These are phyloP conservation scores for Didymella sp. DNA, from an alignment of 2,329 filamentous ascomycete genomes.

Conservation along the genomic window DNA sequence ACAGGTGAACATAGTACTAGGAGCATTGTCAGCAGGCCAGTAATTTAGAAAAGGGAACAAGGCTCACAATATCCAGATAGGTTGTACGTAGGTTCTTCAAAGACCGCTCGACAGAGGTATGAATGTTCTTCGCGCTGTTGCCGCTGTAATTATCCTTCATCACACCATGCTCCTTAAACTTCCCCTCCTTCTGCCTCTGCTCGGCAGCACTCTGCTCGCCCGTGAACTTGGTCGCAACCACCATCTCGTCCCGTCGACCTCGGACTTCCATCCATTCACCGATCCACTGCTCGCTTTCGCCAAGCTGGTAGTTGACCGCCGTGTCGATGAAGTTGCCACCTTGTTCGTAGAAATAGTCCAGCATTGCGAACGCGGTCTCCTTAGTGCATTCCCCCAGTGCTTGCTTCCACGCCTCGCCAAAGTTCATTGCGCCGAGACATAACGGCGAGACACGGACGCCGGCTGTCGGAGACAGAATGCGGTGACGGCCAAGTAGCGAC, in stretches of 20 bases:
- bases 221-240: conserved; percentile 52
- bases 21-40: conserved; percentile 34
- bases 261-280: conserved; percentile 53
- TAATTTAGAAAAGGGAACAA: conserved; percentile 39
- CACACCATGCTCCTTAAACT: conserved; percentile 15
- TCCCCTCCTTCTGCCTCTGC: conserved; percentile 12
- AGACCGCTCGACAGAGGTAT: conserved; percentile 28
- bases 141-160: conserved; percentile 35
- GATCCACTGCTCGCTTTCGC: conserved; percentile 53
- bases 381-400: conserved; percentile 62
- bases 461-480: conserved; percentile 57
- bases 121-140: conserved; percentile 36
- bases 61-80: conserved; percentile 65
- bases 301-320: conserved; percentile 50
- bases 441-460: conserved; percentile 59
- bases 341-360: conserved; percentile 70
- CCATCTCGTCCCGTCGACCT: conserved; percentile 49
- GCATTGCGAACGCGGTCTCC: conserved; percentile 66
- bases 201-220: conserved; percentile 14
- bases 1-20: conserved; percentile 49
- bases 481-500: conserved; percentile 56
- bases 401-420: conserved; percentile 55
- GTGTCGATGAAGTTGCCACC: conserved; percentile 79
- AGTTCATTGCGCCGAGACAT: conserved; percentile 60
- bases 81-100: conserved; percentile 57